Percentiles rank a stretch among this genome's conserved stretches.
These are phyloP conservation scores for Dendrobium chrysotoxum DNA, from an alignment of 106 monocot genomes.

Conservation along the genomic window DNA sequence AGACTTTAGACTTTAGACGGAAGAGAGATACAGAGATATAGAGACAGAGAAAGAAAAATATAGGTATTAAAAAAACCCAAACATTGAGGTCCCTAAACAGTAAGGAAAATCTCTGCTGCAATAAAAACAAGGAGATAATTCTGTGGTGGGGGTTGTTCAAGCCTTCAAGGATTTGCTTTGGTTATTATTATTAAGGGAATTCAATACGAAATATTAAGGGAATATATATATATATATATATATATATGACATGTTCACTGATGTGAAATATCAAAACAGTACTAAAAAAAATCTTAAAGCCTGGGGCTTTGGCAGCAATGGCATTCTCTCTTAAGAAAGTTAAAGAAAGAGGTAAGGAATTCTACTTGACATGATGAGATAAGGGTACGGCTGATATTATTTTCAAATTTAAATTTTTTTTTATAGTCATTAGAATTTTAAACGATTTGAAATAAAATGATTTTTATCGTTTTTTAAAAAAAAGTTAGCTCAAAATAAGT, in stretches of 20 bases:
- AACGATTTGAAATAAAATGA: too few relatives aligned
- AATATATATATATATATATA: too few relatives aligned
- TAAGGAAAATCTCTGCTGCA: neutral
- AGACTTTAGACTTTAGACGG: conserved; percentile 8
- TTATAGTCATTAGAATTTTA: too few relatives aligned
- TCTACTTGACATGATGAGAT: neutral
- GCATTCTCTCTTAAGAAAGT: too few relatives aligned
- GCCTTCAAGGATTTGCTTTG: too few relatives aligned
- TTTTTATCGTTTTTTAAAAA: too few relatives aligned
- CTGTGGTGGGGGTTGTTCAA: neutral
- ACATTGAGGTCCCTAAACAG: too few relatives aligned
- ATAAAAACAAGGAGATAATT: conserved; percentile 6
- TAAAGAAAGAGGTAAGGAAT: neutral
- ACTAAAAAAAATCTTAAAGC: neutral
- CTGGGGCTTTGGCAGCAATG: neutral
- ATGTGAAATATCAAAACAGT: neutral
- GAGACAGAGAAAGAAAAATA: neutral
- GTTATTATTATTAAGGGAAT: neutral
- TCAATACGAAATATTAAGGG: neutral
- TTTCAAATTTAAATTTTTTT: too few relatives aligned
- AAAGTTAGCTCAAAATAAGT: too few relatives aligned
- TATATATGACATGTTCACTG: neutral
- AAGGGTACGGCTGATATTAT: neutral
- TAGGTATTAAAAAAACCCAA: neutral
- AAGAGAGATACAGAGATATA: conserved; percentile 7